Percentiles rank a stretch among this genome's conserved stretches.
phyloP scores from a whole-genome alignment of 164 flowering plant species.

The Stephania japonica region DNA sequence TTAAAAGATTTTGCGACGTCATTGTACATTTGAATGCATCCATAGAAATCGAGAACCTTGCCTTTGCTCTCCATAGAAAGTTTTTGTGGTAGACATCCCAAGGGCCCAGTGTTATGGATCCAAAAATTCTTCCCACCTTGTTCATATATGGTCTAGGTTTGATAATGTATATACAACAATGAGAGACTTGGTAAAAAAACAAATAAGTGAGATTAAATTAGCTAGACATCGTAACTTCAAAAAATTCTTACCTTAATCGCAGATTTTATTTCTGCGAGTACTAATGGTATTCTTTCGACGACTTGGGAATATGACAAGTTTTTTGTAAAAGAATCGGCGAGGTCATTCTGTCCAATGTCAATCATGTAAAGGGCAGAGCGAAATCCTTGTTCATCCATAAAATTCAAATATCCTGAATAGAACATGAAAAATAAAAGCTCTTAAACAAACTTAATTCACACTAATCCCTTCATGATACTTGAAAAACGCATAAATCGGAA shows the following conservation, averaged over 20 bases:
- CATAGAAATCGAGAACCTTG: constrained; percentile 29
- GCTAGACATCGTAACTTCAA: too few relatives aligned
- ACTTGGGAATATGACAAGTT: constrained; percentile 33
- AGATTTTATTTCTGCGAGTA: constrained; percentile 41
- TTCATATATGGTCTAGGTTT: constrained; percentile 33
- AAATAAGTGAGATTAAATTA: neutral
- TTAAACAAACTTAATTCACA: neutral
- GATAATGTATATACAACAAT: neutral
- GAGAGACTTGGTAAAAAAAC: constrained; percentile 4
- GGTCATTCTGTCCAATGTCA: constrained; percentile 64
- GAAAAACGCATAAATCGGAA: neutral
- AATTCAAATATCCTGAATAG: constrained; percentile 14
- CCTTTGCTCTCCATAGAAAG: constrained; percentile 27
- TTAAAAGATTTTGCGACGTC: constrained; percentile 43
- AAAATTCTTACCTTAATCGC: constrained; percentile 23
- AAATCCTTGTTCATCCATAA: constrained; percentile 35
- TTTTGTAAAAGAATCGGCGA: constrained; percentile 30
- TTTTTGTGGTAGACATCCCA: constrained; percentile 52
- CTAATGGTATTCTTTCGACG: constrained; percentile 34
- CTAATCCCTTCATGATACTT: neutral
- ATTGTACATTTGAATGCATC: constrained; percentile 42
- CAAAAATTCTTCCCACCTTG: constrained; percentile 59
- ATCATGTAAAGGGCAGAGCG: constrained; percentile 44
- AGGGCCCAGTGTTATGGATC: constrained; percentile 58
- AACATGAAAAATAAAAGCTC: neutral